A percentile compares a stretch with the other conserved stretches of the same genome.
Conservation (phyloP, 257 asterid species). For the Lycium ferocissimum region DNA sequence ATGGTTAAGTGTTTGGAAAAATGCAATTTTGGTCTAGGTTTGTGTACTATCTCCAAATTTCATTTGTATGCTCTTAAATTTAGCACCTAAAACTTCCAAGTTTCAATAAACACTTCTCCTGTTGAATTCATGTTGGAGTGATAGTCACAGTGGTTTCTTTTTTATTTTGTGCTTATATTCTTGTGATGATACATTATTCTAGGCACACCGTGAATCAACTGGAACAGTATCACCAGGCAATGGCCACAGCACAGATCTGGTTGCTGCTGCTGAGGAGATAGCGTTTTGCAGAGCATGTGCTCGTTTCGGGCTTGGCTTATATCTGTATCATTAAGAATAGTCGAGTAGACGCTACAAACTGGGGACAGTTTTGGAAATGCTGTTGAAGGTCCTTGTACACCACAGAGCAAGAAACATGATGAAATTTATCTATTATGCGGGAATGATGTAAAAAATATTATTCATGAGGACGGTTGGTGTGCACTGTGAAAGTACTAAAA, state of each 20-base stretch:
- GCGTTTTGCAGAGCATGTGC: conserved; percentile 97
- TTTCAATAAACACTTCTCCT: not conserved
- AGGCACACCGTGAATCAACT: conserved; percentile 92
- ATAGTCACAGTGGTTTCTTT: not conserved
- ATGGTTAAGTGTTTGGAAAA: not conserved
- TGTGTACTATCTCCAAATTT: not conserved
- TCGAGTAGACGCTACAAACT: conserved; percentile 47
- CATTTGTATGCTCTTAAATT: not conserved
- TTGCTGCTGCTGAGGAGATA: conserved; percentile 87
- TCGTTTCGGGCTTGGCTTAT: conserved; percentile 91
- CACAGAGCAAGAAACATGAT: not conserved
- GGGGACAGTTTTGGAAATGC: conserved; percentile 17
- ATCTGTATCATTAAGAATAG: conserved; percentile 64
- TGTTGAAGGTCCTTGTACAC: conserved; percentile 3
- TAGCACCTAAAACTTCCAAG: not conserved
- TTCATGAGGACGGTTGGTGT: not conserved
- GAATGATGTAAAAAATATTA: not conserved
- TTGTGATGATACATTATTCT: conserved; percentile 29
- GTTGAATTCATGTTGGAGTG: not conserved
- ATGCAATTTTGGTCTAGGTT: not conserved
- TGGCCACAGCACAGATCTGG: conserved; percentile 58
- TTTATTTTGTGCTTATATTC: not conserved
- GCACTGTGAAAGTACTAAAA: not conserved
- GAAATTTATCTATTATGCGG: not conserved
- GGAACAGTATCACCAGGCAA: conserved; percentile 67